These are phyloP conservation scores for Hordeum vulgare DNA, from an alignment of 176 grass and related monocot genomes.

Conservation along the genomic window MorexV3_pseudomolecules_assembly NC_058519.1:194777193-194777692, in stretches of 20 bases:
- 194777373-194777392: slow-evolving; percentile 65
- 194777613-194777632: background rate
- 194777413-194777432: slow-evolving; percentile 62
- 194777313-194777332: background rate
- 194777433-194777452: slow-evolving; percentile 62
- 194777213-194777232: background rate
- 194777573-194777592: background rate
- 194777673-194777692: background rate
- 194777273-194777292: slow-evolving; percentile 19
- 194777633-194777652: background rate
- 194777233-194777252: background rate
- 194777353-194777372: slow-evolving; percentile 76
- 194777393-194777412: slow-evolving; percentile 42
- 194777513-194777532: slow-evolving; percentile 92
- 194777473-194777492: slow-evolving; percentile 95
- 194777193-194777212: background rate
- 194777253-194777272: background rate
- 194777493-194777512: slow-evolving; percentile 84
- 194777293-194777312: slow-evolving; percentile 14
- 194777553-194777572: background rate
- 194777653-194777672: background rate
- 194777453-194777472: slow-evolving; percentile 75
- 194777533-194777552: slow-evolving; percentile 88
- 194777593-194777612: background rate
- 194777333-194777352: slow-evolving; percentile 59